Conservation (phyloP, 768 basidiomycete species). For the Termitomyces sp. region DNA sequence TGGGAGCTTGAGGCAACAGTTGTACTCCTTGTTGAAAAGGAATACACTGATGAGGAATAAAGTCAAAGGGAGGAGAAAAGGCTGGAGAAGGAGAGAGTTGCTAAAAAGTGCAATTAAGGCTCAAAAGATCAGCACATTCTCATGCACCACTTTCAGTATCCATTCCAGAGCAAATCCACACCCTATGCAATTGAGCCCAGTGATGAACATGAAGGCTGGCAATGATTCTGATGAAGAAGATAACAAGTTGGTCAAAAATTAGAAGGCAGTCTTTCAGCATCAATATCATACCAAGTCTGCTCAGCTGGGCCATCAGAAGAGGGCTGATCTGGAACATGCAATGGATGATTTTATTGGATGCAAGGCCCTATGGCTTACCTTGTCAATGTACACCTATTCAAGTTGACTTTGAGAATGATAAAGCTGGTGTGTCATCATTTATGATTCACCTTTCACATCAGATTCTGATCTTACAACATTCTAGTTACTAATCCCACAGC, state of each 20-base stretch:
- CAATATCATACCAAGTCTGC: not conserved
- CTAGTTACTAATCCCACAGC: not conserved
- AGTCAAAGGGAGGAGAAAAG: not conserved
- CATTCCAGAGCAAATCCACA: not conserved
- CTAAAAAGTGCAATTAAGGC: not conserved
- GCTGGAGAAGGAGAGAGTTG: not conserved
- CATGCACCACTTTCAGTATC: not conserved
- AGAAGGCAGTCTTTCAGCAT: not conserved
- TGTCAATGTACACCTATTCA: not conserved
- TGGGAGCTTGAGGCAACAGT: not conserved
- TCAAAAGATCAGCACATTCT: not conserved
- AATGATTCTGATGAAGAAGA: too few species aligned
- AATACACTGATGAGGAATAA: not conserved
- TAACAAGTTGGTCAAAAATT: not conserved
- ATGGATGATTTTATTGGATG: slow-evolving; percentile 1
- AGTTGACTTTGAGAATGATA: slow-evolving; percentile 1
- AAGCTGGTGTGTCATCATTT: not conserved
- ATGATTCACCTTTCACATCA: not conserved
- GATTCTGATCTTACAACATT: not conserved
- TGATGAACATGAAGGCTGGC: too few species aligned
- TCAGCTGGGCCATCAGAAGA: not conserved
- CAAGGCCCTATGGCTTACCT: not conserved
- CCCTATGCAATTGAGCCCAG: too few species aligned
- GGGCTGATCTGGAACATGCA: not conserved
- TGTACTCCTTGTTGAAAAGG: not conserved